phyloP scores from a whole-genome alignment of 2,329 filamentous ascomycete species.

The Talaromyces rugulosus region DNA sequence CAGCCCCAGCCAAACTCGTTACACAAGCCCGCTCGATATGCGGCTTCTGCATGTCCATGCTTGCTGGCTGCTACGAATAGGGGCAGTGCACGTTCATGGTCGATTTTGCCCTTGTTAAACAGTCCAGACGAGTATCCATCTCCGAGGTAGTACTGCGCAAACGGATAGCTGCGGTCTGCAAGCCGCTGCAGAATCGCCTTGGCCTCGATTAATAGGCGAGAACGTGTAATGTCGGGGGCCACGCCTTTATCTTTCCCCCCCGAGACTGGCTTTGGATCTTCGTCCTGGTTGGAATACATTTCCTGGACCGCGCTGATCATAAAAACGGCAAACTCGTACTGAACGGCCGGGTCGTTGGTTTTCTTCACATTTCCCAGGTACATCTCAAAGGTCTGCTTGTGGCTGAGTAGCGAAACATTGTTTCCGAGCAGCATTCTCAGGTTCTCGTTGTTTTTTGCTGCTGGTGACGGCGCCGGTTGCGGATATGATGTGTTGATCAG shows the following conservation, averaged over 20 bases:
- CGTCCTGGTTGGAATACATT: conserved; percentile 49
- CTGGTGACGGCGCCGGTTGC: conserved; percentile 64
- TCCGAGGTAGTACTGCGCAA: conserved; percentile 94
- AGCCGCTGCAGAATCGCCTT: conserved; percentile 83
- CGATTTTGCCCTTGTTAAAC: conserved; percentile 90
- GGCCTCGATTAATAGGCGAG: conserved; percentile 76
- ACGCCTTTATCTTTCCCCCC: conserved; percentile 15
- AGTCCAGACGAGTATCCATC: conserved; percentile 92
- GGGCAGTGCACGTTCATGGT: conserved; percentile 86
- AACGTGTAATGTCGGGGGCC: conserved; percentile 47
- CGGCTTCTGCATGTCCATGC: conserved; percentile 94
- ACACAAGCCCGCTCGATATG: conserved; percentile 86
- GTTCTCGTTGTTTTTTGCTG: conserved; percentile 72
- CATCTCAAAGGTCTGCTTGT: conserved; percentile 95
- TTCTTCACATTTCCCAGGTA: conserved; percentile 97
- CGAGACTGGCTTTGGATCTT: conserved; percentile 19
- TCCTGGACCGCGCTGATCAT: conserved; percentile 87
- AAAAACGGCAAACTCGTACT: conserved; percentile 95
- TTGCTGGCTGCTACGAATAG: conserved; percentile 92
- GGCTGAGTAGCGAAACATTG: conserved; percentile 85
- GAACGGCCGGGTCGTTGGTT: conserved; percentile 81
- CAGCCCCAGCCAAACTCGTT: conserved; percentile 99
- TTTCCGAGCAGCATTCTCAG: conserved; percentile 75
- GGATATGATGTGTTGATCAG: conserved; percentile 69
- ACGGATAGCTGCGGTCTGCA: conserved; percentile 84